Base-by-base conservation (phyloP, 139 green algal species). In the Haematococcus sp. region DNA sequence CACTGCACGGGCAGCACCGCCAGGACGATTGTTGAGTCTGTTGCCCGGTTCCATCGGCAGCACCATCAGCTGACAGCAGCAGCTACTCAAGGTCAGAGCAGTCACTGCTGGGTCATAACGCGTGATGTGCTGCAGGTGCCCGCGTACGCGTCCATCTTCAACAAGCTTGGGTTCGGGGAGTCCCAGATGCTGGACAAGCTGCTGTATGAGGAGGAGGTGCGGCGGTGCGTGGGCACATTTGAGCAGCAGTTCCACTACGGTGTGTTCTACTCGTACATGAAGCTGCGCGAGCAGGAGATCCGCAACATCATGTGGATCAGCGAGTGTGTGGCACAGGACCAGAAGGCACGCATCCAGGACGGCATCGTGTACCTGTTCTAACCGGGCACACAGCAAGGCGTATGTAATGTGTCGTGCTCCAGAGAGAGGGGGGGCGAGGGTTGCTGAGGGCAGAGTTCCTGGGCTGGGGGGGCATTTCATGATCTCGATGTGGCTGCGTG, bases 191-290 rank as follows among this genome's bases (percentile, higher is more conserved):
- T 98, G 66, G 94, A 98, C 87, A 96, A 96, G 84, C 82, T 98
- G 33, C 74, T 97, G 79, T 98, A 96, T 71, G 93, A 97, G 78
- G 93, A 98, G 87, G 94, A 98, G 82, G 90, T 91, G 34, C 67
- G 81, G 76, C 87, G 90, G 71, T 87, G 88, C 68, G 82, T 89
- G 15, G 63, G 81, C 33, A 92, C 88, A 64, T 98, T 90, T 71
- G 91, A 97, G 83, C 91, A 96, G 85, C 94, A 98, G 80, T 98
- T 98, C 84, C 93, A 97, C 82, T 97, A 95, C 79, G 89, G 76
- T 13, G 84, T 94, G 11, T 97, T 97, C 71, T 95, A 96, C 78
- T 68, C 90, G 15, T 97, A 96, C 88, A 92, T 97, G 87, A 88
- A 90, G 71, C 86, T 97, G 54, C 81, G 89, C 23, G 93, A 97